Conservation (phyloP, 2,329 filamentous ascomycete species). For the Apiospora hydei region DNA sequence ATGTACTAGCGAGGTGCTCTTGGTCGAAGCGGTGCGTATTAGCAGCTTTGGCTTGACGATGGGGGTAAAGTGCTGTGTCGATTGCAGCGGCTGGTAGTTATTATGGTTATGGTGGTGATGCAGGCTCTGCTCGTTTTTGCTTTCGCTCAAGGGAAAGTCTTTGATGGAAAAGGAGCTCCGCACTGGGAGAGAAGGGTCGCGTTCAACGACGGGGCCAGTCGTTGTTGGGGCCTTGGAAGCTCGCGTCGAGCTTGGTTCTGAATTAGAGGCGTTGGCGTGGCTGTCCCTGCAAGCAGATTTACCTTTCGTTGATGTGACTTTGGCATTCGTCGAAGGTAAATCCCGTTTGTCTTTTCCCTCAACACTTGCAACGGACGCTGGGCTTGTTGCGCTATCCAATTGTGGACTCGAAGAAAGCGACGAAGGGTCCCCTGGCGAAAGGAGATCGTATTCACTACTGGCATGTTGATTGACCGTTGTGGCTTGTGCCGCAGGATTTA, state of each 20-base stretch:
- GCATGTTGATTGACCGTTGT: constrained; percentile 30
- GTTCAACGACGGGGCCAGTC: constrained; percentile 2
- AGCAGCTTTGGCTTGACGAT: constrained; percentile 50
- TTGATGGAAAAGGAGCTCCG: constrained; percentile 22
- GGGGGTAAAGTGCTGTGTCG: constrained; percentile 31
- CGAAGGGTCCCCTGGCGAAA: constrained; percentile 34
- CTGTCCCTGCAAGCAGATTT: constrained; percentile 8
- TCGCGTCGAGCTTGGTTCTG: constrained; percentile 5
- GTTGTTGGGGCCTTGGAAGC: constrained; percentile 16
- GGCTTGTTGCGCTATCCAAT: constrained; percentile 14
- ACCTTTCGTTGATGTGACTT: constrained; percentile 2
- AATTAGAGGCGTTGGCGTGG: constrained; percentile 21
- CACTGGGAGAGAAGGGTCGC: constrained; percentile 6
- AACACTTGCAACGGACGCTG: constrained; percentile 16
- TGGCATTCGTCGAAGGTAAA: constrained; percentile 13
- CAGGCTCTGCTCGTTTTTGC: constrained; percentile 25
- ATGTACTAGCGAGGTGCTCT: constrained; percentile 58
- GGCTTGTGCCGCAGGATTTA: constrained; percentile 40
- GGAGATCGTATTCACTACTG: constrained; percentile 41
- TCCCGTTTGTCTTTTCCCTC: constrained; percentile 2
- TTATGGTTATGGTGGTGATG: constrained; percentile 25
- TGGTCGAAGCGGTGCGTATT: constrained; percentile 55
- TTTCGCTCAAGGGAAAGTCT: constrained; percentile 27
- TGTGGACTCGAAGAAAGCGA: constrained; percentile 15
- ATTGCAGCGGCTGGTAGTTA: constrained; percentile 16